Evolutionary conservation across 768 basidiomycete genomes (phyloP).

Genomic region (Galerina sulciceps): DNA sequence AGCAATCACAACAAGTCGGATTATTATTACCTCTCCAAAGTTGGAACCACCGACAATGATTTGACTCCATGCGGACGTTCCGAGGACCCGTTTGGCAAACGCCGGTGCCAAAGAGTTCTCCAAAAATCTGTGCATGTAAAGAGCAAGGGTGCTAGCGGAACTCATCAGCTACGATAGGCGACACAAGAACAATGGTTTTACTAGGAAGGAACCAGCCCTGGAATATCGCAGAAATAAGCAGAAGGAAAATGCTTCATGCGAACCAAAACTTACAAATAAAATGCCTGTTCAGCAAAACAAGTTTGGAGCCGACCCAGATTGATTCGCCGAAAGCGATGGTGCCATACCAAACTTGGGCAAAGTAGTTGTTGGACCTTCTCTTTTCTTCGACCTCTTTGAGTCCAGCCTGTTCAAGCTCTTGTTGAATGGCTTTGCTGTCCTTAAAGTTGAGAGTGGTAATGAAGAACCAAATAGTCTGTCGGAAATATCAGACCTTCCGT

Average conservation of each 20-base stretch:
- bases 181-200: neutral
- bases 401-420: slow-evolving; percentile 25
- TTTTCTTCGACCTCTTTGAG: slow-evolving; percentile 23
- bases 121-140: slow-evolving; percentile 34
- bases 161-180: neutral
- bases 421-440: slow-evolving; percentile 10
- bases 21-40: slow-evolving; percentile 29
- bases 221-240: neutral
- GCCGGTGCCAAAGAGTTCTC: slow-evolving; percentile 32
- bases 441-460: slow-evolving; percentile 30
- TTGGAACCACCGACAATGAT: slow-evolving; percentile 39
- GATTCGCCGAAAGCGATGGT: slow-evolving; percentile 28
- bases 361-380: slow-evolving; percentile 20
- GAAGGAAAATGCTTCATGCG: neutral
- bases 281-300: slow-evolving; percentile 29
- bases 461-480: slow-evolving; percentile 23
- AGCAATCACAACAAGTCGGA: too few relatives aligned
- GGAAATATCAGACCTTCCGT: neutral
- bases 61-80: slow-evolving; percentile 34
- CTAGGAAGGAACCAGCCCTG: slow-evolving; percentile 34
- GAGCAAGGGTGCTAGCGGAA: slow-evolving; percentile 26
- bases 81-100: slow-evolving; percentile 33
- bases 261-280: slow-evolving; percentile 27
- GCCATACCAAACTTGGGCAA: slow-evolving; percentile 26
- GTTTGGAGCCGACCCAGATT: slow-evolving; percentile 30